Base-by-base conservation (phyloP, 2,329 filamentous ascomycete genomes). In the Trichocomaceae sp. region DNA sequence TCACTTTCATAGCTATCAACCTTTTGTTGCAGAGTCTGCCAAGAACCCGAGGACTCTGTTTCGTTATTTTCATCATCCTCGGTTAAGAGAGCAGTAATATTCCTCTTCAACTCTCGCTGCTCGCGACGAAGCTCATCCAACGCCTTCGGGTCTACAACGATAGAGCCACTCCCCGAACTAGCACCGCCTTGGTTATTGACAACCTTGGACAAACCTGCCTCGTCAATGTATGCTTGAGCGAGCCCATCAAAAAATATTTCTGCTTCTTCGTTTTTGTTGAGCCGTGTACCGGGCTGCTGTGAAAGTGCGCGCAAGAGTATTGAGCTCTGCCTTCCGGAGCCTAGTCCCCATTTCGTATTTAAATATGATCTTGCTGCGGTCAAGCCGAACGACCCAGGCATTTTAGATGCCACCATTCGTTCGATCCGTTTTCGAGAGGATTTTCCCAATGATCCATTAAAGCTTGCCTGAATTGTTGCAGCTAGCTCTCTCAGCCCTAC, bases 371-470 rank as follows among this genome's bases (percentile, higher is more conserved):
- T 84, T 45, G 93, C 88, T 12, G 90, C 81, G 66, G 92, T 96
- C 72, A 96, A 96, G 72, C 97, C 99, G 83, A 99, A 99, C 58
- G 93, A 93, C 77, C 92, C 93, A 48, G 93, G 93, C 93, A 99
- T 97, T 77, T 97, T 99, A 26, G 93, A 96, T 1, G 93, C 96
- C 44, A 99, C 93, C 70, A 97, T 79, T 62, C 92, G 86, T 49
- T 93, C 92, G 71, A 97, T 87, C 55, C 97, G 82, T 2, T 91
- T 93, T 52, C 88, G 86, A 0, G 93, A 95, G 64, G 96, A 90
- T 76, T 99, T 99, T 72, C 93, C 93, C 58, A 99, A 83, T 75
- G 95, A 91, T 63, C 93, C 92, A 45, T 88, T 85, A 9, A 33
- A 33, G 29, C 29, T 33, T 33, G 29, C 8, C 75, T 97, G 93